phyloP scores from a whole-genome alignment of 768 basidiomycete genomes.

The Ramaria rubella region DNA sequence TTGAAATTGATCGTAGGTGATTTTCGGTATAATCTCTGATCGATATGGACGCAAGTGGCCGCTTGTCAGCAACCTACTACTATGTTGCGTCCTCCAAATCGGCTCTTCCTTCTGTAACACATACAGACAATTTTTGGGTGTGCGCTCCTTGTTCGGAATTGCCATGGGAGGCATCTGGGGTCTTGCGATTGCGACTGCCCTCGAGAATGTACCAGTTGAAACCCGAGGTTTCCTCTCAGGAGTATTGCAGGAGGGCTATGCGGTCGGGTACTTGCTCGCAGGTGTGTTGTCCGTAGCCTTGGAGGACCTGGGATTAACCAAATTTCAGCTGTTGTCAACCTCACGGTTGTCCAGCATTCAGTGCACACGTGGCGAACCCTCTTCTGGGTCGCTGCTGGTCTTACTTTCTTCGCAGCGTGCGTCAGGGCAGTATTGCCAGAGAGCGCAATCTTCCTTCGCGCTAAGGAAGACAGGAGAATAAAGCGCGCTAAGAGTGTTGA shows the following conservation, averaged over 20 bases:
- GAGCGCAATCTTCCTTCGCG: conserved; percentile 63
- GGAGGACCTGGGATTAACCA: background rate
- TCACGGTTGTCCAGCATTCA: conserved; percentile 24
- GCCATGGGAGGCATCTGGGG: conserved; percentile 93
- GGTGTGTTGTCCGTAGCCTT: conserved; percentile 38
- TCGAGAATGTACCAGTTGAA: conserved; percentile 86
- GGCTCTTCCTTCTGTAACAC: conserved; percentile 76
- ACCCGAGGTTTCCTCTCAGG: conserved; percentile 82
- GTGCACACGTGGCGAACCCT: conserved; percentile 62
- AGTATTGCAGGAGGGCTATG: conserved; percentile 84
- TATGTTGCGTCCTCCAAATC: conserved; percentile 68
- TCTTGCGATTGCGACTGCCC: conserved; percentile 68
- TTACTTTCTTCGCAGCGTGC: conserved; percentile 62
- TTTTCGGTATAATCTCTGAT: conserved; percentile 84
- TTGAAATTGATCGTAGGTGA: conserved; percentile 28
- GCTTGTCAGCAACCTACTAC: conserved; percentile 63
- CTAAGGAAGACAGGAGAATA: conserved; percentile 38
- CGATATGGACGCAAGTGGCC: conserved; percentile 95
- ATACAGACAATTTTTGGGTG: conserved; percentile 71
- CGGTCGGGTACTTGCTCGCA: conserved; percentile 78
- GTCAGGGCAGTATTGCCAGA: conserved; percentile 70
- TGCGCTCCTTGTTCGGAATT: conserved; percentile 78
- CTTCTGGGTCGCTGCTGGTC: conserved; percentile 74
- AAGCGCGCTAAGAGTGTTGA: conserved; percentile 37
- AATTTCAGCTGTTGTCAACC: conserved; percentile 28